A percentile compares a stretch with the other conserved stretches of the same genome.
Conservation (phyloP, 2,329 filamentous ascomycete genomes). For the Cladosporium sp. region DNA sequence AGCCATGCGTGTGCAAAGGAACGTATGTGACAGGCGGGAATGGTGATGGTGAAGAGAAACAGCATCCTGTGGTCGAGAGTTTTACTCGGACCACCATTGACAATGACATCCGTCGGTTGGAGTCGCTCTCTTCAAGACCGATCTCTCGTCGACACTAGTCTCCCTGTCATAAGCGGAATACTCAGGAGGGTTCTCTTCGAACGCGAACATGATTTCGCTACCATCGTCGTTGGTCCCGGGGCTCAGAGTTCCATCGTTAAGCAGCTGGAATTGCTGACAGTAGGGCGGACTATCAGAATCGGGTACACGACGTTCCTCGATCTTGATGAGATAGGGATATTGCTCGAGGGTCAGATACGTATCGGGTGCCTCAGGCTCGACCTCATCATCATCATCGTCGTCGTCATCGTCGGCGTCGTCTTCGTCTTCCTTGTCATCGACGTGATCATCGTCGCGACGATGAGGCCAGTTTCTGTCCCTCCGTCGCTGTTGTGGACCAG, state of each 20-base stretch:
- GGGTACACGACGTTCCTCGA: slow-evolving; percentile 58
- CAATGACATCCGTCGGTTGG: slow-evolving; percentile 6
- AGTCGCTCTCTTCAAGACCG: neutral
- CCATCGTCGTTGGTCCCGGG: neutral
- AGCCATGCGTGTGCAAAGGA: no score
- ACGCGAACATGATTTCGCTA: slow-evolving; percentile 1
- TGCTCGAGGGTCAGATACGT: slow-evolving; percentile 12
- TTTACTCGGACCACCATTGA: slow-evolving; percentile 8
- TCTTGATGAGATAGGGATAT: slow-evolving; percentile 56
- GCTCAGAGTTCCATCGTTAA: slow-evolving; percentile 41
- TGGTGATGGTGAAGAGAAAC: neutral
- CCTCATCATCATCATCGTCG: slow-evolving; percentile 12
- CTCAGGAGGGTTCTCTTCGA: slow-evolving; percentile 1
- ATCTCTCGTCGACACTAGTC: neutral
- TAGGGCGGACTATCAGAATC: slow-evolving; percentile 47
- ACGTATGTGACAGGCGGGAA: neutral
- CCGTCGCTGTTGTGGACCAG: neutral
- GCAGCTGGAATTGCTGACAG: slow-evolving; percentile 60
- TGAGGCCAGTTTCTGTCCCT: neutral
- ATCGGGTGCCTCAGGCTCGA: slow-evolving; percentile 12
- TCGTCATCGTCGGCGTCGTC: slow-evolving; percentile 13
- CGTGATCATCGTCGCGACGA: neutral
- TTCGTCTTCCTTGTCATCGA: neutral
- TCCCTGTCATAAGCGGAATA: slow-evolving; percentile 5
- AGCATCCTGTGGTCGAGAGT: neutral